A percentile compares a stretch with the other conserved stretches of the same genome.
Conservation (phyloP, 768 basidiomycete genomes). For the Suillus weaverae region DNA sequence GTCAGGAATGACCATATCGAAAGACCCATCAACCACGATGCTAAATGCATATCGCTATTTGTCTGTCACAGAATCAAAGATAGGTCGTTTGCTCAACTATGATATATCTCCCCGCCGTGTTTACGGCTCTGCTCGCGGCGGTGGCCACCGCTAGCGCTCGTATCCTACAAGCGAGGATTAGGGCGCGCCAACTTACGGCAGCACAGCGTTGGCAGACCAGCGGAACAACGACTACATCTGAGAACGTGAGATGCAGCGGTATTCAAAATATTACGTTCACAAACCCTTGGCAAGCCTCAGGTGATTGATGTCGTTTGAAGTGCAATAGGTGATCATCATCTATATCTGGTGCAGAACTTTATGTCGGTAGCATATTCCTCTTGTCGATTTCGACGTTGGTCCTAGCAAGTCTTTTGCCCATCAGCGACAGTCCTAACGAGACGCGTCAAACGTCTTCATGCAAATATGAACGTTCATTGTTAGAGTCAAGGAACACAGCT, state of each 20-base stretch:
- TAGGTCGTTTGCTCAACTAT: background rate
- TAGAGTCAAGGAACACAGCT: slow-evolving; percentile 23
- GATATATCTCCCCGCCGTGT: slow-evolving; percentile 14
- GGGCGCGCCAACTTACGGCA: slow-evolving; percentile 47
- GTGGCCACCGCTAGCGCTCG: slow-evolving; percentile 13
- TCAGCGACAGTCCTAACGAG: slow-evolving; percentile 58
- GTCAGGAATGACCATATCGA: background rate
- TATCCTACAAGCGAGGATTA: slow-evolving; percentile 39
- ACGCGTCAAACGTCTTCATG: slow-evolving; percentile 54
- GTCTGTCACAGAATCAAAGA: background rate
- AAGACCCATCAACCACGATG: background rate
- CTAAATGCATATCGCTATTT: background rate
- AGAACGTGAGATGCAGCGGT: slow-evolving; percentile 11
- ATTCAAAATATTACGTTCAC: slow-evolving; percentile 68
- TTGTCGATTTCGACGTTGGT: slow-evolving; percentile 74
- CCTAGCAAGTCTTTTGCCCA: slow-evolving; percentile 75
- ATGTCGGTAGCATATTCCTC: slow-evolving; percentile 59
- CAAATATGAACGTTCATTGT: too few relatives aligned
- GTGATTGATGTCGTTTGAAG: slow-evolving; percentile 41
- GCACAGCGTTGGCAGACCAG: slow-evolving; percentile 38
- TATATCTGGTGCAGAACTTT: slow-evolving; percentile 50
- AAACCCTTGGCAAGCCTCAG: slow-evolving; percentile 58
- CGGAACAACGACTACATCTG: background rate
- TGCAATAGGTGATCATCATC: background rate
- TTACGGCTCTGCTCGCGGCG: slow-evolving; percentile 14